Base-by-base conservation (phyloP, 2,329 filamentous ascomycete genomes). In the Sarocladium brachiariae region DNA sequence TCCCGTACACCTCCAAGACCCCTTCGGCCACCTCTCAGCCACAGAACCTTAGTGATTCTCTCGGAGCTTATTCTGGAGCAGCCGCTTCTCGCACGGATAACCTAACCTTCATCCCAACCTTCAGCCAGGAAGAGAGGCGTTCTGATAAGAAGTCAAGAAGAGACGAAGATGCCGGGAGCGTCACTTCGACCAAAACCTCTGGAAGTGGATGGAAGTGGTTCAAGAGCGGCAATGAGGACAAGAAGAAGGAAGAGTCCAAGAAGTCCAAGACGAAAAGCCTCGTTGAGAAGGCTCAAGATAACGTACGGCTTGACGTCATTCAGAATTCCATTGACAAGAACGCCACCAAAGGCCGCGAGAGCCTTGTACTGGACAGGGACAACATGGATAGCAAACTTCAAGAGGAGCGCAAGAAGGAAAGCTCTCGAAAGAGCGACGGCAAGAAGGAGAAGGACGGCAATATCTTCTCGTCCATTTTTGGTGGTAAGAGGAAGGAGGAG, bases 401-500 rank as follows among this genome's bases (percentile, higher is more conserved):
- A 52, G 86, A 89, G 56, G 89, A 95, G 60, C 80, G 87, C 39
- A 92, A 86, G 67, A 95, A 93, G 64, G 86, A 90, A 57, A 84
- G 80, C 58, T 78, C 72, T 55, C 83, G 89, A 39, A 93, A 90
- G 63, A 78, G 82, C 4, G 86, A 86, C 27, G 77, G 83, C 18
- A 96, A 92, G 70, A 96, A 91, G 65, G 91, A 96, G 57, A 96
- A 95, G 63, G 89, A 96, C 54, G 84, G 90, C 7, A 90, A 92
- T 55, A 76, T 97, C n/a, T 91, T 99, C 58, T 92, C 90, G 0
- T 93, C 90, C 1, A 83, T 99, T 51, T 97, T 99, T 62, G 89
- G 90, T 14, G 87, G 89, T 53, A 95, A 95, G 72, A 95, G 92
- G 73, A 95, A 89, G 68, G 76, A 80, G 51, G 87, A 92, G 52